Base-by-base conservation (phyloP, 2,329 filamentous ascomycete species). In the Meredithiella fracta region DNA sequence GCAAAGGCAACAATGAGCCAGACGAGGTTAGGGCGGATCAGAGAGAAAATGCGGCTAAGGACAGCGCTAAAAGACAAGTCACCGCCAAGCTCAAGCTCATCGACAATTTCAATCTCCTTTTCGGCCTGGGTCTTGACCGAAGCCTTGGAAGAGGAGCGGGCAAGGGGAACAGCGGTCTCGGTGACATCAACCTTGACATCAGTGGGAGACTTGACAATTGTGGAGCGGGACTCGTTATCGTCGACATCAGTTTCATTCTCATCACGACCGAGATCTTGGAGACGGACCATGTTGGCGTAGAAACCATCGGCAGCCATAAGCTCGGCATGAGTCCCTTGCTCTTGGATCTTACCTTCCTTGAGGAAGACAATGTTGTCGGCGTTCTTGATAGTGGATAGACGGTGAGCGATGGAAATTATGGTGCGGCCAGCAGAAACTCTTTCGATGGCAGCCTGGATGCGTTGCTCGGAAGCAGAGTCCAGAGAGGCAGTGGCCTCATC, bases 291-390 rank as follows among this genome's bases (percentile, higher is more conserved):
- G 34, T 69, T 68, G 6, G 70, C 70, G 60, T 82, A 82, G 3
- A 78, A 66, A 11, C 70, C 67, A 4, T 77, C 64, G 9, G 70
- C 66, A 1, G 68, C 65, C 59, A 85, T 69, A 1, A 86, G 70
- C 54, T 80, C 73, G 2, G 77, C 69, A 57, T 86, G 81, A 0
- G 73, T 79, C 0, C 83, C 83, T 62, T 81, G 72, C 64, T 86
- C 82, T 9, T 82, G 69, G 2, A 82, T 73, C 51, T 72, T 65
- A 0, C 83, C 82, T 55, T 74, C 69, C 14, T 77, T 72, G 64
- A 85, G 72, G 17, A 86, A 82, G 20, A 85, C 70, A 57, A 86
- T 85, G 59, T 79, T 76, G 61, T 86, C 79, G 0, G 82, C 82
- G 54, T 79, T 73, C 62, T 74, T 75, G 59, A 82, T 78, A 0